Base-by-base conservation (phyloP, 2,329 filamentous ascomycete species). In the Pseudogymnoascus sp. region DNA sequence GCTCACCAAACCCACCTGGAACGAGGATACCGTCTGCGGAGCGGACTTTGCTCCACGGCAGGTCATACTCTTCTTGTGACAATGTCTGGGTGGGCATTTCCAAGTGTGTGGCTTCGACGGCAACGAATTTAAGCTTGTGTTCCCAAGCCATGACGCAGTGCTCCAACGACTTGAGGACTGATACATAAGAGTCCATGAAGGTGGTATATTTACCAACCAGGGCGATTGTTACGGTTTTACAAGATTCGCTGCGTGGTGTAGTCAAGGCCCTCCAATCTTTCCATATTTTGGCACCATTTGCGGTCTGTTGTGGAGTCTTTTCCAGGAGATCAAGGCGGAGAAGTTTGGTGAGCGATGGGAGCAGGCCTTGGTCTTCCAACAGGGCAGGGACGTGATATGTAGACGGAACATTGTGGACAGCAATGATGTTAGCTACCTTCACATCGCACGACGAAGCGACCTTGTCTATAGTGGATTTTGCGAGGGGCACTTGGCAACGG, bases 371-470 rank as follows among this genome's bases (percentile, higher is more conserved):
- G 69, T 92, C 82, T 69, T 93, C 85, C 12, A 97, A 86, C 23
- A 97, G 87, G 18, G 97, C 81, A 0, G 95, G 95, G 2, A 97
- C 93, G 68, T 96, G 93, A 77, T 99, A 99, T 61, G 90, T 96
- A 12, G 92, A 92, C 16, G 87, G 81, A 76, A 97, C 91, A 74
- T 97, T 89, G 69, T 88, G 88, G 7, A 99, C 93, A 12, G 85
- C 89, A 67, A 97, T 80, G 45, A 97, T 91, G 73, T 97, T 91
- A 68, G 92, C 83, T 10, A 83, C 78, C 63, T 96, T 90, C 59
- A 97, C 88, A 73, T 96, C 91, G 75, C 93, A 97, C 77, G 87
- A 91, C 71, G 86, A 85, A 66, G 93, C 92, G 67, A 97, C 91
- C 79, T 99, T 97, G 67, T 88, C 82, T 60, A 93, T 86, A 0